A percentile compares a stretch with the other conserved stretches of the same genome.
These are phyloP conservation scores for Ceratobasidium theobromae DNA, from an alignment of 1,284 basidiomycete species.

Conservation along the genomic window DNA sequence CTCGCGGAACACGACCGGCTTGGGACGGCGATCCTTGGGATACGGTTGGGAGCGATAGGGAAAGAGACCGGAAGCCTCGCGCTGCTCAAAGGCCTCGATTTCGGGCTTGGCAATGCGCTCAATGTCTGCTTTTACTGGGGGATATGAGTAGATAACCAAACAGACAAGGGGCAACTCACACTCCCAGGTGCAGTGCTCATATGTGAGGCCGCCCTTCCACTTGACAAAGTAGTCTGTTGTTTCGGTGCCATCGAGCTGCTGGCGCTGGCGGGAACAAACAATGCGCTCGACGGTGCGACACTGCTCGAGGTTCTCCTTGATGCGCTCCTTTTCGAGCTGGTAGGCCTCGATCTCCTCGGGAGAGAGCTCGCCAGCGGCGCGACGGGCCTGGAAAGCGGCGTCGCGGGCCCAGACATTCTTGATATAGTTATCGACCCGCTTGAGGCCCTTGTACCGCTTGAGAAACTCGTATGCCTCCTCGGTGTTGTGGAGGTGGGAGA, in stretches of 20 bases:
- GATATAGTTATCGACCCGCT: conserved; percentile 99
- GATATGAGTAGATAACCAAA: conserved; percentile 2
- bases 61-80: conserved; percentile 79
- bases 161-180: conserved; percentile 45
- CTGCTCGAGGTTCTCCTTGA: conserved; percentile 85
- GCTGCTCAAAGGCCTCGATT: conserved; percentile 77
- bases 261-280: conserved; percentile 75
- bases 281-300: conserved; percentile 94
- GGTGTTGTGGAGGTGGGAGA: conserved; percentile 93
- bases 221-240: conserved; percentile 94
- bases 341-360: conserved; percentile 90
- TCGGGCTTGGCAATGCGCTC: conserved; percentile 70
- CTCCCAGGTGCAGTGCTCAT: conserved; percentile 98
- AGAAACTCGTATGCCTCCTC: conserved; percentile 96
- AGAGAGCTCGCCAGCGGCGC: conserved; percentile 67
- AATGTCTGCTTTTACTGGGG: conserved; percentile 63
- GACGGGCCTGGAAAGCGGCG: conserved; percentile 71
- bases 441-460: conserved; percentile 89
- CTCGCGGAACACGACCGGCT: conserved; percentile 83
- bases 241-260: conserved; percentile 53
- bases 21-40: conserved; percentile 68
- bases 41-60: conserved; percentile 85
- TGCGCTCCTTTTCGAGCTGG: conserved; percentile 85
- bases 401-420: conserved; percentile 63
- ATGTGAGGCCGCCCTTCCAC: conserved; percentile 88